Percentiles rank a stretch among this genome's conserved stretches.
Evolutionary conservation across 345 rosid genomes (phyloP).

Genomic region (Melastoma malabathricum): DNA sequence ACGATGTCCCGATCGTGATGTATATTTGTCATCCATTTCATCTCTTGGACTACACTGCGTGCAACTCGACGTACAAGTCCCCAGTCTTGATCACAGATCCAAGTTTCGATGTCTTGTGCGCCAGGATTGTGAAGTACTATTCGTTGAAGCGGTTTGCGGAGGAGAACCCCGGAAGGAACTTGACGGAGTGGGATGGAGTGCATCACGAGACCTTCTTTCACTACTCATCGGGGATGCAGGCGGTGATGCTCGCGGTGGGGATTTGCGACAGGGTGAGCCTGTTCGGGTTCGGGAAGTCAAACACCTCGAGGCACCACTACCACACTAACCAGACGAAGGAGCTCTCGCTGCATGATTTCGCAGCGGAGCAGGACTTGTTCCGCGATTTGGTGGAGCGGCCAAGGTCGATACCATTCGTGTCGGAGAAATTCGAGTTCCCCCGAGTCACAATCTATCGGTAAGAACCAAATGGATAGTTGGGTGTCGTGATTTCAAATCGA

Average conservation of each 20-base stretch:
- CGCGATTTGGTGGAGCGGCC: conserved; percentile 44
- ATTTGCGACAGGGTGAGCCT: conserved; percentile 65
- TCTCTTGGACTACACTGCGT: conserved; percentile 56
- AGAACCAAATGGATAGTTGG: conserved; percentile 1
- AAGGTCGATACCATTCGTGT: conserved; percentile 55
- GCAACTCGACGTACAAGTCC: conserved; percentile 40
- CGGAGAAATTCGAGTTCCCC: conserved; percentile 48
- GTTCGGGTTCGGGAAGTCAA: conserved; percentile 75
- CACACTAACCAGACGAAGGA: conserved; percentile 81
- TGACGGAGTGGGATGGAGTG: conserved; percentile 45
- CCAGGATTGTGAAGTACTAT: conserved; percentile 73
- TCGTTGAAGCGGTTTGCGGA: conserved; percentile 48
- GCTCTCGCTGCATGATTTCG: conserved; percentile 70
- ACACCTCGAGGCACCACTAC: conserved; percentile 61
- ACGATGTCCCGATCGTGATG: conserved; percentile 51
- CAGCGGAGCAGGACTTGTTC: conserved; percentile 63
- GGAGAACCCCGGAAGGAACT: conserved; percentile 23
- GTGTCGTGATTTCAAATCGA: too few species aligned
- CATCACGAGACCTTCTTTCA: conserved; percentile 79
- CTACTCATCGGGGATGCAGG: conserved; percentile 91
- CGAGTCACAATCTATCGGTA: conserved; percentile 47
- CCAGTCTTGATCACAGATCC: conserved; percentile 66
- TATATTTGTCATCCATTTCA: conserved; percentile 76
- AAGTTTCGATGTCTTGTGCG: conserved; percentile 63
- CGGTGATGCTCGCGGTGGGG: conserved; percentile 69